These are phyloP conservation scores for Lasiodiplodia gonubiensis DNA, from an alignment of 2,329 filamentous ascomycete genomes.

Conservation along the genomic window DNA sequence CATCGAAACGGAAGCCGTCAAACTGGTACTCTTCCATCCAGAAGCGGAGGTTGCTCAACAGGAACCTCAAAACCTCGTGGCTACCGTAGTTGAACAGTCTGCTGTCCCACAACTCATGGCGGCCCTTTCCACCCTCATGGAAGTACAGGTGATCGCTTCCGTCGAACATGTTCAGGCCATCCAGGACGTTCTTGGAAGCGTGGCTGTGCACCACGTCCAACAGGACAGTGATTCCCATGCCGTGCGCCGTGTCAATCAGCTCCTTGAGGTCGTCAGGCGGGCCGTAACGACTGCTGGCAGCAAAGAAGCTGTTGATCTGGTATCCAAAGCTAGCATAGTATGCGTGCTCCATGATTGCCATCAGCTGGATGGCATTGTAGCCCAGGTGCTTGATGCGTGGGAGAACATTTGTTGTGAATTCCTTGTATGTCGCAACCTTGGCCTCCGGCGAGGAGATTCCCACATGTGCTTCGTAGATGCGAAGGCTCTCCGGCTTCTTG, in stretches of 20 bases:
- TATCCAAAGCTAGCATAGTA: slow-evolving; percentile 99
- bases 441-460: slow-evolving; percentile 93
- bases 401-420: slow-evolving; percentile 92
- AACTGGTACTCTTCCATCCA: slow-evolving; percentile 99
- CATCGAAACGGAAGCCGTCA: slow-evolving; percentile 97
- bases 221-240: slow-evolving; percentile 86
- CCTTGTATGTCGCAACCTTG: slow-evolving; percentile 91
- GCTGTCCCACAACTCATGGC: slow-evolving; percentile 94
- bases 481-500: slow-evolving; percentile 80
- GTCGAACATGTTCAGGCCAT: slow-evolving; percentile 95
- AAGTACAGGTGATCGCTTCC: slow-evolving; percentile 96
- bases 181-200: slow-evolving; percentile 94
- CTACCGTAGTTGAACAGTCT: slow-evolving; percentile 95
- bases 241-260: slow-evolving; percentile 91
- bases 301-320: slow-evolving; percentile 98
- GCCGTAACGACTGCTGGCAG: slow-evolving; percentile 93
- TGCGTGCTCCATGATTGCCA: slow-evolving; percentile 99
- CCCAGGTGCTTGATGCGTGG: slow-evolving; percentile 88
- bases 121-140: slow-evolving; percentile 81
- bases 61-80: slow-evolving; percentile 93
- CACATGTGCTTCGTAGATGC: slow-evolving; percentile 98
- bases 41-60: slow-evolving; percentile 93
- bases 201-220: slow-evolving; percentile 98
- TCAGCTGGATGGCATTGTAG: slow-evolving; percentile 97
- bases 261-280: slow-evolving; percentile 94